Evolutionary conservation across 2,329 filamentous ascomycete genomes (phyloP), one percentile per base, ranked within the genome.

Genomic region (Monosporascus sp.): DNA sequence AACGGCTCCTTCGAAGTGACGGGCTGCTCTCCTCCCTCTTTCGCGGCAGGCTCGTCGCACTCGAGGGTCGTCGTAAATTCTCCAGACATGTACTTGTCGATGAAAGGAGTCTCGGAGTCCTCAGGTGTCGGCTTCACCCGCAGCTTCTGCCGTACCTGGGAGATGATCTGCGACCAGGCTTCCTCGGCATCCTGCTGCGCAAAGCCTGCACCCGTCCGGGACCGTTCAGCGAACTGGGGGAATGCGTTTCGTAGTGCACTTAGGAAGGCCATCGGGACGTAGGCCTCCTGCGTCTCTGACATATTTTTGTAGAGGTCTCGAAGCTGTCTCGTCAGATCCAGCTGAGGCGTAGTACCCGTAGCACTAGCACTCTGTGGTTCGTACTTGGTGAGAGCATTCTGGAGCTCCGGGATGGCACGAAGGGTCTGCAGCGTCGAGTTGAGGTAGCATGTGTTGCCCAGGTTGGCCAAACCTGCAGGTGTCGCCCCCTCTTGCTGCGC

Each of bases 151-250:
- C 88, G 85, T 38, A 99, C 75, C 65, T 93, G 89, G 45, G 88
- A 85, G 6, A 99, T 75, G 57, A 99, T 95, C 68, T 97, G 93
- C 20, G 93, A 94, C 91, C 93, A 99, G 47, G 93, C 94, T 72
- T 99, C 94, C 71, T 99, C 94, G 1, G 94, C 94, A 74, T 99
- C 94, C 73, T 99, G 94, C 72, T 99, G 94, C n/a, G 94, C 92
- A 67, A 87, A 97, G 7, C 89, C 91, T 54, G 87, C 79, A 22
- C 90, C 89, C 35, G 87, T 86, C 69, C 89, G 92, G 52, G 91
- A 84, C 65, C 84, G 87, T 73, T 99, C 91, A 11, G 91, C 91
- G 68, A 99, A 99, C 68, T 97, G 94, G 9, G 94, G 94, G 66
- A 90, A 97, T 1, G 85, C 80, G 27, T 78, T 78, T 56, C 93